phyloP scores from a whole-genome alignment of 2,329 filamentous ascomycete species.

The Sarocladiaceae sp. region DNA sequence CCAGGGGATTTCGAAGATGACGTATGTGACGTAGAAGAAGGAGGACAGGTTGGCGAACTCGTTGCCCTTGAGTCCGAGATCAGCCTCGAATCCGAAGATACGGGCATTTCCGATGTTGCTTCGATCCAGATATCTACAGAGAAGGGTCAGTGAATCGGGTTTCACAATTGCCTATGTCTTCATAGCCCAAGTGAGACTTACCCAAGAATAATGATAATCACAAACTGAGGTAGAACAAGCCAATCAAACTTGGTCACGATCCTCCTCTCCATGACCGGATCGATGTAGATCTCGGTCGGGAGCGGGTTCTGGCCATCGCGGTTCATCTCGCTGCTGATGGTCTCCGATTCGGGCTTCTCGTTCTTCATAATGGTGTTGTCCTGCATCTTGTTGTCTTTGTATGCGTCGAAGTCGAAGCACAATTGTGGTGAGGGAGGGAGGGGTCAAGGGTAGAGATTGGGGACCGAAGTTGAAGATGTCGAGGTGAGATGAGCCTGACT shows the following conservation, averaged over 20 bases:
- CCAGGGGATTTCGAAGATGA: conserved; percentile 54
- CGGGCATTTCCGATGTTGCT: conserved; percentile 43
- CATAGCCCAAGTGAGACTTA: no score
- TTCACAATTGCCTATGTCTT: no score
- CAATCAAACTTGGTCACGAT: conserved; percentile 32
- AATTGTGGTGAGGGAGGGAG: no score
- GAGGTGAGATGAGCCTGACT: no score
- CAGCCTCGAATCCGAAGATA: conserved; percentile 47
- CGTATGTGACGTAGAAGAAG: conserved; percentile 58
- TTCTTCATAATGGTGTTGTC: not conserved
- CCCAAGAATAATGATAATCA: not conserved
- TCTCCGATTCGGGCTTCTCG: not conserved
- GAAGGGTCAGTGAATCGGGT: conserved; percentile 22
- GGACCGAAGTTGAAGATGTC: no score
- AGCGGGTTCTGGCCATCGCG: not conserved
- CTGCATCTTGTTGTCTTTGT: no score
- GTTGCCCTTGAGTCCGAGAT: conserved; percentile 45
- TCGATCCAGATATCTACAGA: conserved; percentile 31
- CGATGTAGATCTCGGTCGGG: conserved; percentile 1
- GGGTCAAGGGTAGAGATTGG: no score
- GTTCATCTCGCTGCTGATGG: not conserved
- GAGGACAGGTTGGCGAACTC: conserved; percentile 56
- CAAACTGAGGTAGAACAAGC: conserved; percentile 47
- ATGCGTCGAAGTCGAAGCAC: no score
- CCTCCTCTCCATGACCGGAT: not conserved